Conservation (phyloP, 305 asterid species). For the Solanum aculeatissimum region DNA sequence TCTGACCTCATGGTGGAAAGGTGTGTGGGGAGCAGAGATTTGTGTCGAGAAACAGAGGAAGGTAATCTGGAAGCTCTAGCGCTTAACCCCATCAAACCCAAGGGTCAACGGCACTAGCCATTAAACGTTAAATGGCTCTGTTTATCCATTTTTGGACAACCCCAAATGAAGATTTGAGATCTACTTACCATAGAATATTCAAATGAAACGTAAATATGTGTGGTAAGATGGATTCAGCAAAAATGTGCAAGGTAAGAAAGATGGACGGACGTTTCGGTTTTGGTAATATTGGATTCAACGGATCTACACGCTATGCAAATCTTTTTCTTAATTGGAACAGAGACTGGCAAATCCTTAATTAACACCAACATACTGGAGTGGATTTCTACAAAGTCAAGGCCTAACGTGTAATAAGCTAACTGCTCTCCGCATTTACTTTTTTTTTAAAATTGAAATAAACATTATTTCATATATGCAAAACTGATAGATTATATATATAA, state of each 20-base stretch:
- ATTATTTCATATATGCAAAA: too few species aligned
- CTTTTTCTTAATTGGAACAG: too few species aligned
- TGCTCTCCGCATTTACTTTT: too few species aligned
- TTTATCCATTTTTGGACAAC: not conserved
- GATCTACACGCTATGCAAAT: too few species aligned
- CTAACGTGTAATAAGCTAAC: too few species aligned
- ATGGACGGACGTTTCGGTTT: not conserved
- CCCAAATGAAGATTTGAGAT: not conserved
- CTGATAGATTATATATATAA: too few species aligned
- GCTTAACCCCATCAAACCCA: conserved; percentile 27
- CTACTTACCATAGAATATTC: not conserved
- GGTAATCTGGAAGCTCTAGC: conserved; percentile 21
- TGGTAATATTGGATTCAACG: not conserved
- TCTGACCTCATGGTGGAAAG: conserved; percentile 40
- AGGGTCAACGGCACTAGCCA: not conserved
- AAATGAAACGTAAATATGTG: not conserved
- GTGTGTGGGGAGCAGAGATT: conserved; percentile 22
- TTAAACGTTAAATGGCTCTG: not conserved
- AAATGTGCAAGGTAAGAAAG: not conserved
- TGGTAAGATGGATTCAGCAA: not conserved
- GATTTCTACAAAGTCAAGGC: too few species aligned
- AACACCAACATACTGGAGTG: too few species aligned
- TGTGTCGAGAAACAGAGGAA: conserved; percentile 20
- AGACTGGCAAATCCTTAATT: too few species aligned
- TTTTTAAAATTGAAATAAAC: too few species aligned